Percentiles rank a stretch among this genome's conserved stretches.
Conservation (phyloP, 2,329 filamentous ascomycete genomes). For the Ascochyta lentis region DNA sequence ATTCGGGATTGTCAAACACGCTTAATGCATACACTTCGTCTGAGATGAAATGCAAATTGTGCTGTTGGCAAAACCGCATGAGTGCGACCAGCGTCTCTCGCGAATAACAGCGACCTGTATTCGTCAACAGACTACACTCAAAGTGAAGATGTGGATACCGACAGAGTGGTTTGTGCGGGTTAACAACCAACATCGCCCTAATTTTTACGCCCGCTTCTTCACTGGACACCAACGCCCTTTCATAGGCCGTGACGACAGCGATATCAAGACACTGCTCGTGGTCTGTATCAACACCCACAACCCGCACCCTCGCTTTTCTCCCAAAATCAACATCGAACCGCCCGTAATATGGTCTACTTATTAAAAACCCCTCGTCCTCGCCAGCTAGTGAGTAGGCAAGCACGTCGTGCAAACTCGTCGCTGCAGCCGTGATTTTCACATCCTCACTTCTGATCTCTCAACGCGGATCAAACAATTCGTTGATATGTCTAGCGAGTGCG, state of each 20-base stretch:
- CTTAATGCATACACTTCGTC: constrained; percentile 68
- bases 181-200: constrained; percentile 2
- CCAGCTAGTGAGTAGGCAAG: constrained; percentile 54
- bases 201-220: not conserved
- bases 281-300: constrained; percentile 25
- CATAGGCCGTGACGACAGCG: not conserved
- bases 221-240: not conserved
- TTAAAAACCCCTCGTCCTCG: constrained; percentile 55
- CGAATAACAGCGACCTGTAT: constrained; percentile 39
- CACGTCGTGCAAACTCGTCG: constrained; percentile 54
- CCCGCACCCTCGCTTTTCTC: constrained; percentile 44
- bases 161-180: constrained; percentile 12
- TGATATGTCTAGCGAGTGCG: constrained; percentile 1
- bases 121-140: not conserved
- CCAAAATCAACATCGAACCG: constrained; percentile 59
- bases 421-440: constrained; percentile 50
- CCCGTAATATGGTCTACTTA: constrained; percentile 56
- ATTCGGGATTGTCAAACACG: constrained; percentile 38
- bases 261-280: constrained; percentile 21
- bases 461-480: constrained; percentile 1
- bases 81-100: constrained; percentile 48
- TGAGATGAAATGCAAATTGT: constrained; percentile 61
- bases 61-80: constrained; percentile 58
- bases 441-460: constrained; percentile 44
- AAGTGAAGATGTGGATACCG: not conserved